Conservation (phyloP, 2,329 filamentous ascomycete genomes). For the Alternaria gaisen region DNA sequence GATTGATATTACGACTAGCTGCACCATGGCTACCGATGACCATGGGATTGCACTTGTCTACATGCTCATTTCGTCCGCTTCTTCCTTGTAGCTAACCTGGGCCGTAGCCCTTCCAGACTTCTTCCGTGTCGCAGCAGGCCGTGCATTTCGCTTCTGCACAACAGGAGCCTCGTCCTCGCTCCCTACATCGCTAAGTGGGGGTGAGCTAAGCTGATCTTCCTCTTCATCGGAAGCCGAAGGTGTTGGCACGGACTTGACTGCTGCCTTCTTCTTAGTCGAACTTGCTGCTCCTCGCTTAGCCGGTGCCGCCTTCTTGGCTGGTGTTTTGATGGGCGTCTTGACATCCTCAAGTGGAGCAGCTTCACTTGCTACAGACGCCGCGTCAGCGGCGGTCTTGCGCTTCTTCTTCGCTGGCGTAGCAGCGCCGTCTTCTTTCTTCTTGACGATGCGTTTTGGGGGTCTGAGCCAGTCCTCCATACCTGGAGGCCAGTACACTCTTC, state of each 20-base stretch:
- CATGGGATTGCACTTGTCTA: slow-evolving; percentile 9
- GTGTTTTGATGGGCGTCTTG: slow-evolving; percentile 48
- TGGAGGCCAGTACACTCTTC: slow-evolving; percentile 87
- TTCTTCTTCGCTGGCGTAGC: slow-evolving; percentile 44
- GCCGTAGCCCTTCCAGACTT: slow-evolving; percentile 37
- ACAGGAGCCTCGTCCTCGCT: slow-evolving; percentile 33
- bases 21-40: neutral
- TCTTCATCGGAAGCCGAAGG: slow-evolving; percentile 54
- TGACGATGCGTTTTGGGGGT: slow-evolving; percentile 76
- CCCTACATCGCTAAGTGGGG: slow-evolving; percentile 53
- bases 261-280: slow-evolving; percentile 49
- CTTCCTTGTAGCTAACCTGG: slow-evolving; percentile 48
- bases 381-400: slow-evolving; percentile 38
- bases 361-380: slow-evolving; percentile 35
- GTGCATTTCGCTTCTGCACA: slow-evolving; percentile 36
- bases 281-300: slow-evolving; percentile 32
- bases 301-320: slow-evolving; percentile 48
- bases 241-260: slow-evolving; percentile 52
- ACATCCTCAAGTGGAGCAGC: slow-evolving; percentile 44
- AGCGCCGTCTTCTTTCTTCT: slow-evolving; percentile 59
- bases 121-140: slow-evolving; percentile 34
- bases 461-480: slow-evolving; percentile 91
- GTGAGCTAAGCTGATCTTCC: slow-evolving; percentile 45
- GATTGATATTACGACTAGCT: neutral
- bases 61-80: slow-evolving; percentile 40